phyloP scores from a whole-genome alignment of 805 yeast species.

The Teunomyces panamensis region DNA sequence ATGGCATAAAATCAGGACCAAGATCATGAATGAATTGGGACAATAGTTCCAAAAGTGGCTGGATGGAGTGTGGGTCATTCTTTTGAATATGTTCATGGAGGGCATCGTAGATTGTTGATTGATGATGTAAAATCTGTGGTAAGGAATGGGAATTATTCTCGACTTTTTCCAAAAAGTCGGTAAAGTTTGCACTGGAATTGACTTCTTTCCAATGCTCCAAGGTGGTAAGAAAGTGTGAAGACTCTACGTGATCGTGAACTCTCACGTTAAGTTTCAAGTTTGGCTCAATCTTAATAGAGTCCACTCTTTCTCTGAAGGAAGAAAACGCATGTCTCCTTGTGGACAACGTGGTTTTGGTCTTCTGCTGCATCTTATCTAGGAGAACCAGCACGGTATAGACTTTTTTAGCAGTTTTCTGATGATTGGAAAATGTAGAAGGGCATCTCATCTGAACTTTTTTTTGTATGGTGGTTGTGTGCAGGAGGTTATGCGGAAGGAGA shows the following conservation, averaged over 20 bases:
- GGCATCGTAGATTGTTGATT: slow-evolving; percentile 51
- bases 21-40: slow-evolving; percentile 89
- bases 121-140: slow-evolving; percentile 78
- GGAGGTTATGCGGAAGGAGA: not conserved
- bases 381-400: not conserved
- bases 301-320: slow-evolving; percentile 83
- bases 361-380: not conserved
- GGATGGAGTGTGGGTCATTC: slow-evolving; percentile 69
- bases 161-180: slow-evolving; percentile 56
- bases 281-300: slow-evolving; percentile 81
- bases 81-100: slow-evolving; percentile 46
- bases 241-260: slow-evolving; percentile 66
- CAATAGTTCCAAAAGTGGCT: slow-evolving; percentile 73
- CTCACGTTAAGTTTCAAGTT: slow-evolving; percentile 49
- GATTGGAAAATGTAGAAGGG: slow-evolving; percentile 4
- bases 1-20: slow-evolving; percentile 85
- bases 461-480: not conserved
- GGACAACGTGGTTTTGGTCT: slow-evolving; percentile 48
- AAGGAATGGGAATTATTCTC: slow-evolving; percentile 60
- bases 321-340: slow-evolving; percentile 57
- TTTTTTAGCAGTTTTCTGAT: not conserved
- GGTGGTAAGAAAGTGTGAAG: slow-evolving; percentile 77
- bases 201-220: slow-evolving; percentile 86
- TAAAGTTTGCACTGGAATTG: slow-evolving; percentile 70
- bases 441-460: slow-evolving; percentile 11